phyloP scores from a whole-genome alignment of 1,284 basidiomycete genomes.

The Ceratobasidium sp. region DNA sequence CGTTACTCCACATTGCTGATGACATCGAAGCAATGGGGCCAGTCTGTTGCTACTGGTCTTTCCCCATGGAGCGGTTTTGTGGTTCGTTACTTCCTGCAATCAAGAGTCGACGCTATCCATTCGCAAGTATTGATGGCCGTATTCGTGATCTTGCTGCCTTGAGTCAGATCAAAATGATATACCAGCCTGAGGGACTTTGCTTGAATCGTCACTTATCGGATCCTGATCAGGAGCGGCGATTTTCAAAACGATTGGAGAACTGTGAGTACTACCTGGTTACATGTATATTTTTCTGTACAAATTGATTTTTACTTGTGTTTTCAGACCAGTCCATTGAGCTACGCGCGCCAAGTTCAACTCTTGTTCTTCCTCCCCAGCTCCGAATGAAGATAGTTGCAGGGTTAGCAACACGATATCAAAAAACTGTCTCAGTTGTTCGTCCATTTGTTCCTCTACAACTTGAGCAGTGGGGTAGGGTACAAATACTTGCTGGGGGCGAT shows the following conservation, averaged over 20 bases:
- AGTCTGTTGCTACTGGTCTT: slow-evolving; percentile 57
- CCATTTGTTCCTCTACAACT: neutral
- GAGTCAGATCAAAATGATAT: slow-evolving; percentile 18
- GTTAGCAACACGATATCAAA: neutral
- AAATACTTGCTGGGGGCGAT: neutral
- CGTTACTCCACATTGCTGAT: slow-evolving; percentile 54
- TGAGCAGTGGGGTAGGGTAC: neutral
- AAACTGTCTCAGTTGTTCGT: neutral
- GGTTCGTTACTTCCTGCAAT: slow-evolving; percentile 44
- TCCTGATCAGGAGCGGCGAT: slow-evolving; percentile 18
- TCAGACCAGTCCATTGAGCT: neutral
- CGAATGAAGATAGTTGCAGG: neutral
- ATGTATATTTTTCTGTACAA: neutral
- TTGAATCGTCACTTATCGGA: slow-evolving; percentile 31
- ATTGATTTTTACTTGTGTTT: slow-evolving; percentile 3
- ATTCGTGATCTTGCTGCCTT: slow-evolving; percentile 18
- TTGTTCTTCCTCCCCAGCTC: neutral
- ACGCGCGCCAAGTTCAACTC: neutral
- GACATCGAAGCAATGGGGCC: slow-evolving; percentile 54
- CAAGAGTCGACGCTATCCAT: slow-evolving; percentile 14
- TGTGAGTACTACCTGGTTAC: neutral
- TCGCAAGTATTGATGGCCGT: slow-evolving; percentile 5
- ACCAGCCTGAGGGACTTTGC: slow-evolving; percentile 18
- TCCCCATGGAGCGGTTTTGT: slow-evolving; percentile 57
- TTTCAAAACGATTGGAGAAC: neutral